These are phyloP conservation scores for Diaporthe helianthi DNA, from an alignment of 2,329 filamentous ascomycete species.

Conservation along the genomic window DNA sequence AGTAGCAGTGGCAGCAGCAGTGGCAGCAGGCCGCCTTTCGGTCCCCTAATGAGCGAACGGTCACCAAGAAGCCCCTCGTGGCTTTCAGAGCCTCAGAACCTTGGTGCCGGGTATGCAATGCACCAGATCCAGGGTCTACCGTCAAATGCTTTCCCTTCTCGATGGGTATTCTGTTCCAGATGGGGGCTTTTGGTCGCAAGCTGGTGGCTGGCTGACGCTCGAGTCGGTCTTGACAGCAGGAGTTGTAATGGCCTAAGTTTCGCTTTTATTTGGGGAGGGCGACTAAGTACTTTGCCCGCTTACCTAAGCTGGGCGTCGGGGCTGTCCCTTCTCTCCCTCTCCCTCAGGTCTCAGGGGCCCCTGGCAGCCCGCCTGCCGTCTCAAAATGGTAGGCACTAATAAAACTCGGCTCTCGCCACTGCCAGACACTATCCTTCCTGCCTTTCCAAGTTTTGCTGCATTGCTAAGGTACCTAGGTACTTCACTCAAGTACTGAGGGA, in stretches of 20 bases:
- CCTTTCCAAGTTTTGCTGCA: background rate
- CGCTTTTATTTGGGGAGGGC: constrained; percentile 26
- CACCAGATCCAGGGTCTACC: constrained; percentile 21
- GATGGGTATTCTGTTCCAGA: constrained; percentile 3
- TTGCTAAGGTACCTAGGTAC: background rate
- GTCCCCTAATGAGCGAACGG: constrained; percentile 33
- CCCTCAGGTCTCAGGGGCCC: background rate
- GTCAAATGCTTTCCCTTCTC: constrained; percentile 12
- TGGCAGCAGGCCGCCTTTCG: constrained; percentile 18
- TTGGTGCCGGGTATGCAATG: constrained; percentile 29
- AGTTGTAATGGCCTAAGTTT: constrained; percentile 29
- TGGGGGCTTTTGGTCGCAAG: constrained; percentile 14
- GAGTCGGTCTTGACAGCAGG: constrained; percentile 27
- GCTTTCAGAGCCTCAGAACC: constrained; percentile 33
- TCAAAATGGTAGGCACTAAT: constrained; percentile 13
- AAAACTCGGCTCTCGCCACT: constrained; percentile 11
- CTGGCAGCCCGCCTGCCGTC: background rate
- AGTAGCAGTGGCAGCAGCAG: background rate
- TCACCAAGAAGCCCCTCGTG: constrained; percentile 35
- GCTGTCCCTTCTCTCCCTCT: background rate
- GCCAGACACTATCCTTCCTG: background rate
- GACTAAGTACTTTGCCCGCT: constrained; percentile 26
- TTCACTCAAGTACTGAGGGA: no score
- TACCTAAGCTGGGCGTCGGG: constrained; percentile 17
- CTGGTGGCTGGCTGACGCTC: constrained; percentile 20